phyloP scores from a whole-genome alignment of 345 rosid species.

The Odontarrhena argentea region DNA sequence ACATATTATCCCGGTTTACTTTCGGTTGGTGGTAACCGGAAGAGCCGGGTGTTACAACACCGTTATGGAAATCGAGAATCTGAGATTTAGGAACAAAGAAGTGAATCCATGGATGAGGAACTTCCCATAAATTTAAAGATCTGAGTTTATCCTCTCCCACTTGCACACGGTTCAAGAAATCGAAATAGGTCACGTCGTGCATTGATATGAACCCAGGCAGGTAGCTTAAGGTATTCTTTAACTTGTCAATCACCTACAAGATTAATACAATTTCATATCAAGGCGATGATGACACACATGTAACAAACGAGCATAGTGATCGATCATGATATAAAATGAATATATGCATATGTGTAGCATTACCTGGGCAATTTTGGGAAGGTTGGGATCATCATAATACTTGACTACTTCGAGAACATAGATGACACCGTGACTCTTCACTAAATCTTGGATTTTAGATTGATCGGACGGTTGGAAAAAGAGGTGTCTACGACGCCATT shows the following conservation, averaged over 20 bases:
- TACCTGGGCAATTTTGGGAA: constrained; percentile 46
- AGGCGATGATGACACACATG: constrained; percentile 40
- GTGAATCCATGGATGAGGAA: constrained; percentile 99
- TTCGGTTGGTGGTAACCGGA: no score
- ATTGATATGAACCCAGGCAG: constrained; percentile 47
- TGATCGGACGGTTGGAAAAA: constrained; percentile 52
- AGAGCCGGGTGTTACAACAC: no score
- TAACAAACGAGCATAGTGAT: constrained; percentile 30
- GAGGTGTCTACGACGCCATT: constrained; percentile 60
- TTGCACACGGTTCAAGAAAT: constrained; percentile 83
- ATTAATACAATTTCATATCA: background rate
- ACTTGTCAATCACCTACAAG: constrained; percentile 46
- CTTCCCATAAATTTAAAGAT: constrained; percentile 88
- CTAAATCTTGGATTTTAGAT: constrained; percentile 49
- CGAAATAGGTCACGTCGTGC: constrained; percentile 70
- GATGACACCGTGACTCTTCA: constrained; percentile 51
- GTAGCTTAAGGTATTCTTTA: constrained; percentile 40
- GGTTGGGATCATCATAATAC: constrained; percentile 58
- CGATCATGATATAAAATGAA: constrained; percentile 29
- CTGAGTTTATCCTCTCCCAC: constrained; percentile 67
- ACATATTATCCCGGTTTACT: no score
- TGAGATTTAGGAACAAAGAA: constrained; percentile 79
- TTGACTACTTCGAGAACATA: constrained; percentile 87
- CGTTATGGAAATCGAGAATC: constrained; percentile 58
- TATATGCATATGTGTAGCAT: constrained; percentile 24